Base-by-base conservation (phyloP, 179 eudicot species). In the Silene coronaria region DNA sequence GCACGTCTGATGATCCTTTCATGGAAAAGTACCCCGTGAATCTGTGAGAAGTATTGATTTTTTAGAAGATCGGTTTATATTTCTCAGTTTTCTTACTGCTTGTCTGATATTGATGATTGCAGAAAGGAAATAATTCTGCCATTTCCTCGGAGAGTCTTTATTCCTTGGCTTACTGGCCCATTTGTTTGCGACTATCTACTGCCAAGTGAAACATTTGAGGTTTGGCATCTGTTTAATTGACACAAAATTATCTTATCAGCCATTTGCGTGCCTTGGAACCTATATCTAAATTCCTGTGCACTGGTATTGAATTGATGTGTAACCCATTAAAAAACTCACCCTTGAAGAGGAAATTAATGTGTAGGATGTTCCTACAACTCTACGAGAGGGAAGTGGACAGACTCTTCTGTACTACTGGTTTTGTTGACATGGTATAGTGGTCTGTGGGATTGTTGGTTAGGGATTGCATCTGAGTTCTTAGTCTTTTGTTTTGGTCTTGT, bases 141-240 rank as follows among this genome's bases (percentile, higher is more conserved):
- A 67, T 90, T 94, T 83, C 98, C 97, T 42, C 89, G 92, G 68
- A 86, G 98, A 84, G 91, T 94, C 28, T 94, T 92, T 74, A 76
- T 94, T 26, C 98, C 98, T 67, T 94, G 97, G 97, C 84, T 89
- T 81, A 89, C 86, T 23, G 91, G 86, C 75, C 81, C 87, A 72
- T 89, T 82, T 73, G 83, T 92, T 62, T 92, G 96, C 76, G 96
- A 94, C 83, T 91, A 91, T 80, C 81, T 93, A 45, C 93, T 86
- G 73, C 88, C 96, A 46, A 71, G 86, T 17, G 98, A 93, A 85
- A 87, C 91, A 68, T 78, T 87, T 78, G 98, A 93, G 98, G 98
- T 89, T 61, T 77, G 94, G 77, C 53, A 69, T 23, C 23, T 30
- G 36, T 7, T 71, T n/a, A 48, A 5, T 28, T 13, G 57, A 66